These are phyloP conservation scores for Backusella circina DNA, from an alignment of 192 early-diverging fungal species.

Conservation along the genomic window DNA sequence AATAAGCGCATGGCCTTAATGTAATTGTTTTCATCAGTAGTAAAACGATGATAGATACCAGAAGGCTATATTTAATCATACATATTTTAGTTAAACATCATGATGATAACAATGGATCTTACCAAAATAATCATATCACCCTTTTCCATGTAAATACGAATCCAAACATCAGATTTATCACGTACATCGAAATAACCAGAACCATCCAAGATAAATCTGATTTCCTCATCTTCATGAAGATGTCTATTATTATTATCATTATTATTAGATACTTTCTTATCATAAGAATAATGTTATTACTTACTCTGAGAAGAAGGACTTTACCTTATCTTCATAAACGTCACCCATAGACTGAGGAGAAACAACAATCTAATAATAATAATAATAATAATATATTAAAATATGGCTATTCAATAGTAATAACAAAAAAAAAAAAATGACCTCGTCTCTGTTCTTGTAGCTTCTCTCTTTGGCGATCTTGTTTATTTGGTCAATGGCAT, in stretches of 20 bases:
- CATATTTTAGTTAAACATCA: background rate
- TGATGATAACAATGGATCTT: background rate
- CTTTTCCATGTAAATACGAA: conserved; percentile 71
- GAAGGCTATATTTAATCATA: conserved; percentile 55
- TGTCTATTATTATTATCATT: conserved; percentile 51
- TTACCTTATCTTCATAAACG: conserved; percentile 89
- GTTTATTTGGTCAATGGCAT: conserved; percentile 63
- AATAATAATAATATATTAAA: no score
- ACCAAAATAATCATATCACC: conserved; percentile 88
- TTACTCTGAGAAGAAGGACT: conserved; percentile 87
- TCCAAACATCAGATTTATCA: conserved; percentile 66
- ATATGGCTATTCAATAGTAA: background rate
- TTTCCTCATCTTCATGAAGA: conserved; percentile 97
- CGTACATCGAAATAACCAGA: conserved; percentile 92
- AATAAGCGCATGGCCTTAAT: conserved; percentile 84
- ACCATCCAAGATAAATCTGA: conserved; percentile 87
- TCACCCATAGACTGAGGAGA: conserved; percentile 75
- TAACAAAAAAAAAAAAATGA: background rate
- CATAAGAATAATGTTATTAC: conserved; percentile 13
- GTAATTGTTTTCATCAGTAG: conserved; percentile 82
- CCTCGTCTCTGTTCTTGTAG: conserved; percentile 92
- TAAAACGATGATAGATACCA: conserved; percentile 97
- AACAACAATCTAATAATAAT: conserved; percentile 62
- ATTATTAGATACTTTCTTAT: background rate
- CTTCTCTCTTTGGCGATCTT: conserved; percentile 64